Conservation (phyloP, 2,329 filamentous ascomycete species). For the Sarocladium oryzae region DNA sequence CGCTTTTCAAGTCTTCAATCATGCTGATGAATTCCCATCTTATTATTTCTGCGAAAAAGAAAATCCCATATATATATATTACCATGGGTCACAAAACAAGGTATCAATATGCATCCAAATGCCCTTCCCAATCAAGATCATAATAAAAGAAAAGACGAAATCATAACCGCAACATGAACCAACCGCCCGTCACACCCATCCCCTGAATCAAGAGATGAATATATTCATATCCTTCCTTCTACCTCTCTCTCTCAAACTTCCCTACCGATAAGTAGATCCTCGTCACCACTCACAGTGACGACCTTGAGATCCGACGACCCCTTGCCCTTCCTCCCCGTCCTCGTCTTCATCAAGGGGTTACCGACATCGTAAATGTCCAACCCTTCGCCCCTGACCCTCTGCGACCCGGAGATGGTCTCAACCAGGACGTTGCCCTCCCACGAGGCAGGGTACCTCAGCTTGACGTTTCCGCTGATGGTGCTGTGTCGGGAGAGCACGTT, state of each 20-base stretch:
- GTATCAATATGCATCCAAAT: neutral
- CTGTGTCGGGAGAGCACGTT: slow-evolving; percentile 35
- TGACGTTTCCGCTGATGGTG: slow-evolving; percentile 37
- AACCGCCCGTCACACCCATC: no score
- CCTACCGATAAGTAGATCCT: slow-evolving; percentile 21
- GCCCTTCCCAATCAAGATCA: neutral
- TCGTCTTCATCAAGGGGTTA: slow-evolving; percentile 23
- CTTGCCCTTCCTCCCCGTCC: slow-evolving; percentile 36
- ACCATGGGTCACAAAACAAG: neutral
- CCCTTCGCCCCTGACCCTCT: slow-evolving; percentile 35
- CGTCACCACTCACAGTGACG: slow-evolving; percentile 23
- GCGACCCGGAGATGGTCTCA: slow-evolving; percentile 32
- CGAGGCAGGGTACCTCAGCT: slow-evolving; percentile 37
- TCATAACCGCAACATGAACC: neutral
- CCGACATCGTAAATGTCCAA: slow-evolving; percentile 30
- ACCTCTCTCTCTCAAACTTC: neutral
- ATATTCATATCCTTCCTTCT: neutral
- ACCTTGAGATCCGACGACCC: slow-evolving; percentile 26
- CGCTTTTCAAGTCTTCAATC: no score
- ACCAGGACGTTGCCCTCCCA: slow-evolving; percentile 43
- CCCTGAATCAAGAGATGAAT: no score
- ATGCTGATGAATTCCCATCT: no score
- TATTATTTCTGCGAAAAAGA: no score
- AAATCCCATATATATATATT: neutral
- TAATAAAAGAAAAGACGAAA: neutral